Percentiles rank a stretch among this genome's conserved stretches.
Evolutionary conservation across 2,329 filamentous ascomycete species (phyloP).

Genomic region (Stemphylium lycopersici): DNA sequence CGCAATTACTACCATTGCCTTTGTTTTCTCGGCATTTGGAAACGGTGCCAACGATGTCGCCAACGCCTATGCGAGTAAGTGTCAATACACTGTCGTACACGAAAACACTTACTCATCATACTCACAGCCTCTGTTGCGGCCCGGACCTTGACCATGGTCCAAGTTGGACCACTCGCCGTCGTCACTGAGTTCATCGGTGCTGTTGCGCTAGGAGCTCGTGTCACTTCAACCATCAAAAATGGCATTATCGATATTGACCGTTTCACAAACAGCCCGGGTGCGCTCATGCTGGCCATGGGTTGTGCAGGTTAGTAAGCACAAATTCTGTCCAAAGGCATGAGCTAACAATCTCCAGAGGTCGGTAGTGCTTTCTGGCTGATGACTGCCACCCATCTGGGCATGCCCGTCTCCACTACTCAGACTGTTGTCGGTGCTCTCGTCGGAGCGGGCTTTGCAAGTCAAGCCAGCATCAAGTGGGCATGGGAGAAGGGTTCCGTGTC

Average conservation of each 20-base stretch:
- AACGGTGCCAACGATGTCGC: conserved; percentile 60
- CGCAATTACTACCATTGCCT: conserved; percentile 49
- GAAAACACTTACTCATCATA: conserved; percentile 1
- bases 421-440: conserved; percentile 66
- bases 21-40: conserved; percentile 45
- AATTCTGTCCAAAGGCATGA: conserved; percentile 29
- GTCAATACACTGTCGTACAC: background rate
- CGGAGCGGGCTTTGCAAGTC: conserved; percentile 62
- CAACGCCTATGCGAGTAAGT: conserved; percentile 59
- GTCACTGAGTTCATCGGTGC: conserved; percentile 60
- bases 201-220: conserved; percentile 60
- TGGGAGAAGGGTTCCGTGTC: conserved; percentile 37
- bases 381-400: conserved; percentile 42
- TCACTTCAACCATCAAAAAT: conserved; percentile 67
- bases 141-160: conserved; percentile 58
- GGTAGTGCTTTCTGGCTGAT: conserved; percentile 29
- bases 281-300: conserved; percentile 65
- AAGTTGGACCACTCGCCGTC: conserved; percentile 57
- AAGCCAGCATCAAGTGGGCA: conserved; percentile 29
- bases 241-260: conserved; percentile 60
- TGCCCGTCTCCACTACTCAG: conserved; percentile 68
- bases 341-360: conserved; percentile 12
- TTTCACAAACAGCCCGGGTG: conserved; percentile 56
- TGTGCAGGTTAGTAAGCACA: conserved; percentile 66
- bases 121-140: conserved; percentile 53